Evolutionary conservation across 805 yeast species (phyloP), one percentile per base, ranked within the genome.

Genomic region (Candida oleophila): DNA sequence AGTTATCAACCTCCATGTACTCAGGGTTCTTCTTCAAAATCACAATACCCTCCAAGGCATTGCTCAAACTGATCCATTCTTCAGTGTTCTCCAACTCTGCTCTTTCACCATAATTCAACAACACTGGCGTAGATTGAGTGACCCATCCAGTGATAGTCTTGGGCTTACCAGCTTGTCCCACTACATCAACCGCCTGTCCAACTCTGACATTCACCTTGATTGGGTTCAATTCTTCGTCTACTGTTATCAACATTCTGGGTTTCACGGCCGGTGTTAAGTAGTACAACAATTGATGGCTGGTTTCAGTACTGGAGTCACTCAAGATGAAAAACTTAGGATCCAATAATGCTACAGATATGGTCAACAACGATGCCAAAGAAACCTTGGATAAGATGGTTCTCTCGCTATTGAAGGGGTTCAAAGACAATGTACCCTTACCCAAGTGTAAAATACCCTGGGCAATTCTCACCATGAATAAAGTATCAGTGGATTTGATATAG

Each of bases 101-200:
- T 52, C 97, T 79, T 67, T 94, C 99, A 38, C 98, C 98, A 56
- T 84, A 83, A 36, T 94, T 91, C 47, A 94, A 76, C 56, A 94
- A 74, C 18, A 94, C 99, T 0, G 99, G 99, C 0, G 99, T 94
- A 3, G 94, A 87, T 61, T 94, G 99, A 1, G 99, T 94, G 18
- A 94, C 98, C 99, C 99, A 94, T 33, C 99, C 99, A 3, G 99
- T 94, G 41, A 94, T 94, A 11, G 97, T 91, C 76, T 94, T 94
- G 42, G 99, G 99, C 57, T 89, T 89, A 72, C 99, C 99, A 0
- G 98, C 99, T 67, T 92, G 98, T 30, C 99, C 99, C 51, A 94
- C 98, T 35, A 91, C 89, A 64, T 94, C 99, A 22, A 94, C 98
- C 4, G 99, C 98, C 71, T 92, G 97, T 52, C 99, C 99, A 25